Conservation (phyloP, 163 green algal species). For the Scenedesmus sp. region DNA sequence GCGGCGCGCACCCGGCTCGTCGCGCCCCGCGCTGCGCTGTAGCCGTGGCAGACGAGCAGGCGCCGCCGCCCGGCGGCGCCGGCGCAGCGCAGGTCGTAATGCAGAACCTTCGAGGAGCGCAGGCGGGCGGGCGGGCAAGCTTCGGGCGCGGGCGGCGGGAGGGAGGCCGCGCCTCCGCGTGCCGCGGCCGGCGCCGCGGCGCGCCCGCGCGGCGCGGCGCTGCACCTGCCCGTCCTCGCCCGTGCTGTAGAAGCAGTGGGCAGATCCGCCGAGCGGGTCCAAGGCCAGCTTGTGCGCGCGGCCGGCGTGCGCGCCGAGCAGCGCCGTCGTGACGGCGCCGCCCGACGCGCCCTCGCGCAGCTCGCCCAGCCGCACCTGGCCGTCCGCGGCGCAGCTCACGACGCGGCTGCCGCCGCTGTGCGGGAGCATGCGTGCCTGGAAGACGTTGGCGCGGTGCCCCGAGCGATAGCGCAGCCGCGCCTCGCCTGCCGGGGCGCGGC, state of each 20-base stretch:
- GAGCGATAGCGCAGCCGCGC: slow-evolving; percentile 58
- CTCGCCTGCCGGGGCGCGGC: slow-evolving; percentile 30
- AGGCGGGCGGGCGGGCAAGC: too few relatives aligned
- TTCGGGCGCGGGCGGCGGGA: too few relatives aligned
- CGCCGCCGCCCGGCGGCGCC: not conserved
- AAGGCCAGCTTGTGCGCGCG: slow-evolving; percentile 84
- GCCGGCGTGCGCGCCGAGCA: slow-evolving; percentile 19
- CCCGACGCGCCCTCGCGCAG: slow-evolving; percentile 61
- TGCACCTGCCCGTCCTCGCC: slow-evolving; percentile 71
- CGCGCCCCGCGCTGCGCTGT: not conserved
- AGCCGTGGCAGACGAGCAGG: slow-evolving; percentile 33
- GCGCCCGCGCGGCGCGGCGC: not conserved
- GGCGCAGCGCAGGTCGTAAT: slow-evolving; percentile 40
- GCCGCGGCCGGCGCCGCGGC: too few relatives aligned
- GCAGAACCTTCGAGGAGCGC: slow-evolving; percentile 19
- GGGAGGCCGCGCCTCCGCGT: too few relatives aligned
- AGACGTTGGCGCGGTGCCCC: slow-evolving; percentile 80
- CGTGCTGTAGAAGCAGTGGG: slow-evolving; percentile 70
- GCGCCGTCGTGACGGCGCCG: slow-evolving; percentile 10
- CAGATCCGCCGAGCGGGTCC: slow-evolving; percentile 51
- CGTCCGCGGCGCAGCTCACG: slow-evolving; percentile 80
- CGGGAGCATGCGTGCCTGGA: slow-evolving; percentile 76
- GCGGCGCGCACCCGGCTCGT: slow-evolving; percentile 22
- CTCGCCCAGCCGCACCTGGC: slow-evolving; percentile 70
- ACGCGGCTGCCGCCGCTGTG: slow-evolving; percentile 63